phyloP scores from a whole-genome alignment of 805 yeast genomes.

The Maudiozyma serrabonitensis region DNA sequence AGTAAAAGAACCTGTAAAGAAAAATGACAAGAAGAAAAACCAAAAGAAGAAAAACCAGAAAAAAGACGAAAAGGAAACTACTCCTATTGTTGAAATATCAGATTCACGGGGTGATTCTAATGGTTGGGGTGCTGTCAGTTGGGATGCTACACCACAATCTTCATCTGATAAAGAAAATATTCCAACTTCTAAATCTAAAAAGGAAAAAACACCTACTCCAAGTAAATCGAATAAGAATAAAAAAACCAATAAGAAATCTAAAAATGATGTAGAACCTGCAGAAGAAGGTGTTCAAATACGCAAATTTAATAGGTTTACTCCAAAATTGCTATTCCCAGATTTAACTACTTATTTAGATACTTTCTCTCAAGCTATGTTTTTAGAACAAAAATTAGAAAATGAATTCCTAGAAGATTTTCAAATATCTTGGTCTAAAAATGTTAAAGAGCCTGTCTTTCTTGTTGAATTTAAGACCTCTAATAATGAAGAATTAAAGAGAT shows the following conservation, averaged over 20 bases:
- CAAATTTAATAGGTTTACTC: conserved; percentile 30
- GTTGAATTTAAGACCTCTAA: conserved; percentile 14
- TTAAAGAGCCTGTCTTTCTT: conserved; percentile 30
- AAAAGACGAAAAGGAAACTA: too few species aligned
- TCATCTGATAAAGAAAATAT: too few species aligned
- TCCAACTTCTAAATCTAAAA: too few species aligned
- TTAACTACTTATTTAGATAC: conserved; percentile 46
- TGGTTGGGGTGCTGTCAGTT: too few species aligned
- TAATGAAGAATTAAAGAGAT: conserved; percentile 35
- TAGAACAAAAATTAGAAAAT: conserved; percentile 48
- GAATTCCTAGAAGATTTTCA: conserved; percentile 39
- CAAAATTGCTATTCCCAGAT: conserved; percentile 40
- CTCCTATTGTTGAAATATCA: too few species aligned
- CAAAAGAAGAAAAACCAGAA: not conserved
- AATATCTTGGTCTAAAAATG: conserved; percentile 44
- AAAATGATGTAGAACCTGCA: conserved; percentile 4
- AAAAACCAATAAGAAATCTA: not conserved
- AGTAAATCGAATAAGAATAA: not conserved
- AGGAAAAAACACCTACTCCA: not conserved
- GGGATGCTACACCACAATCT: too few species aligned
- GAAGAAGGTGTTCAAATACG: conserved; percentile 29
- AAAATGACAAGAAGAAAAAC: not conserved
- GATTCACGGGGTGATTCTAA: too few species aligned
- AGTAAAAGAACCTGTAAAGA: not conserved
- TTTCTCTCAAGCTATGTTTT: conserved; percentile 50